Conservation (phyloP, 2,329 filamentous ascomycete species). For the Lachnellula arida region DNA sequence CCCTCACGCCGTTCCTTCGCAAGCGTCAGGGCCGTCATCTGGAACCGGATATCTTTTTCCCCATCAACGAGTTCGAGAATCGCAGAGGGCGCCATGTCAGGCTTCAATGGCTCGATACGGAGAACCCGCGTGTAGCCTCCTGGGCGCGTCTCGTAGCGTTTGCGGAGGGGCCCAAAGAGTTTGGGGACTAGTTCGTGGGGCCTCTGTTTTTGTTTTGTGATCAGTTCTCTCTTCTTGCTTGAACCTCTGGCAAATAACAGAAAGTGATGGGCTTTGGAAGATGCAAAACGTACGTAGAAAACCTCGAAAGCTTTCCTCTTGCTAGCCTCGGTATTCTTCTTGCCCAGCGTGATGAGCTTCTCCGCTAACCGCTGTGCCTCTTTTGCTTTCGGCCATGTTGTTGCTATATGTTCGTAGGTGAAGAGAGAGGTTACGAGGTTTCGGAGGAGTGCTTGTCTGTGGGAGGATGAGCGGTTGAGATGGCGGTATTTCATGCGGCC, state of each 20-base stretch:
- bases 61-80: constrained; percentile 95
- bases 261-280: not conserved
- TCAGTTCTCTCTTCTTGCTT: not conserved
- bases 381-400: constrained; percentile 95
- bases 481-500: constrained; percentile 84
- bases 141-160: constrained; percentile 72
- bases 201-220: constrained; percentile 45
- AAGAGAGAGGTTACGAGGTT: constrained; percentile 95
- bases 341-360: constrained; percentile 89
- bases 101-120: constrained; percentile 81
- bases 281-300: constrained; percentile 66
- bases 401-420: constrained; percentile 87
- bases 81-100: constrained; percentile 82
- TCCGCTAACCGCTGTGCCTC: constrained; percentile 92
- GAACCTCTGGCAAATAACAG: not conserved
- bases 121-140: constrained; percentile 95
- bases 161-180: constrained; percentile 76
- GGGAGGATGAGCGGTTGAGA: constrained; percentile 77
- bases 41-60: constrained; percentile 88
- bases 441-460: constrained; percentile 86
- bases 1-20: constrained; percentile 57
- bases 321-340: constrained; percentile 84
- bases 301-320: constrained; percentile 70
- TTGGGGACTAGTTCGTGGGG: constrained; percentile 71
- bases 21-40: constrained; percentile 83